These are phyloP conservation scores for Peronosclerospora sorghi DNA, from an alignment of 352 stramenopile species.

Conservation along the genomic window DNA sequence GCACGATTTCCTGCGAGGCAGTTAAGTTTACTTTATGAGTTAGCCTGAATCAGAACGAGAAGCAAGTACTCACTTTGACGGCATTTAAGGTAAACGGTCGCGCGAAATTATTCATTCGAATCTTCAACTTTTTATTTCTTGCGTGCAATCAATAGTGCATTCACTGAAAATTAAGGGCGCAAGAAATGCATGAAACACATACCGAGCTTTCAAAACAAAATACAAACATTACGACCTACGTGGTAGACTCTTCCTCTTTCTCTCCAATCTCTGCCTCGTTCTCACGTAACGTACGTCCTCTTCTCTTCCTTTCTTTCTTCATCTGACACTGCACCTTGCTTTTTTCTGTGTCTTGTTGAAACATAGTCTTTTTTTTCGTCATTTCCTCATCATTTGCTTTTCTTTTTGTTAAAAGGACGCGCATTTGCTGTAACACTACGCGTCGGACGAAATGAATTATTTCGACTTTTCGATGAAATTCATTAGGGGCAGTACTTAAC, in stretches of 20 bases:
- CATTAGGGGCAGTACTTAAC: no score
- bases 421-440: no score
- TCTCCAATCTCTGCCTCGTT: conserved; percentile 3
- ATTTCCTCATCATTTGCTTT: background rate
- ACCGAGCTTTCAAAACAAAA: background rate
- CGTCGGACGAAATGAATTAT: no score
- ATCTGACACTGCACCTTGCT: background rate
- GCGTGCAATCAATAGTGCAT: background rate
- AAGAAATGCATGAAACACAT: background rate
- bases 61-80: conserved; percentile 35
- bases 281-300: background rate
- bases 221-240: conserved; percentile 2
- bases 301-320: conserved; percentile 2
- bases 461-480: no score
- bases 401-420: no score
- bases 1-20: conserved; percentile 32
- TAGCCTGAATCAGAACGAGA: background rate
- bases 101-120: conserved; percentile 67
- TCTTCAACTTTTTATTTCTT: conserved; percentile 6
- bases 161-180: background rate
- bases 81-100: conserved; percentile 65
- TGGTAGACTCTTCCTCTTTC: conserved; percentile 6
- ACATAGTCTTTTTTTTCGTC: no score
- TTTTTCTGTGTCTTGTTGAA: no score
- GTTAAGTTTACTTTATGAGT: background rate